Evolutionary conservation across 1,284 basidiomycete genomes (phyloP), one percentile per base, ranked within the genome.

Genomic region (Fomitiporia mediterranea): DNA sequence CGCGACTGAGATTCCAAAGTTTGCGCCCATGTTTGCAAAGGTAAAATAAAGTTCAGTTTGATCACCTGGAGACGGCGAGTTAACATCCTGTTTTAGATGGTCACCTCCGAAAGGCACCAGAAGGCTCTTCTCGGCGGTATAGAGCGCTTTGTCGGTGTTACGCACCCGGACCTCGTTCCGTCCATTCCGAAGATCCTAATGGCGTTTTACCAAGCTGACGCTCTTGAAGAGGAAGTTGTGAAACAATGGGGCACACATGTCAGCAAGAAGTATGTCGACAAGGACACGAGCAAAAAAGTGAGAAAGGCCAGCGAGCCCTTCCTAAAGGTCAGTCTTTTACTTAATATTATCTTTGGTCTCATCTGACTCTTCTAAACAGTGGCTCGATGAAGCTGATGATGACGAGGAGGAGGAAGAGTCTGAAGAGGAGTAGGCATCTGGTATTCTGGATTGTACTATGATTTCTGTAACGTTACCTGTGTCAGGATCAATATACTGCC

Each of bases 201-300:
- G 96, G 83, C 73, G 9, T 81, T 97, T 63, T 99, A 98, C 73
- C 95, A 99, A 72, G 81, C 79, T 48, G 96, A 99, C 65, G 77
- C 98, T 19, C 74, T 99, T 46, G 94, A 98, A 17, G 96, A 99
- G 70, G 94, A 94, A 28, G 80, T 97, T 15, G 79, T 94, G 61
- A 84, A 80, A 50, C 85, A 94, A 63, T 99, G 95, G 95, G 95
- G 94, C 30, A 98, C 92, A 4, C 96, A 98, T 67, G 94, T 97
- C 65, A 92, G 89, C 74, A 97, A 93, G 79, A 98, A 99, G 78
- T 98, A 97, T 69, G 93, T 96, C 56, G 91, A 96, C 74, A 94
- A 92, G 75, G 94, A 98, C 27, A 89, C 82, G 40, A 91, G 89
- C 70, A 99, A 98, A 82, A 94, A 86, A 73, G 94, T 99, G 55